A percentile compares a stretch with the other conserved stretches of the same genome.
phyloP scores from a whole-genome alignment of 345 rosid species.

The Mercurialis annua region DNA sequence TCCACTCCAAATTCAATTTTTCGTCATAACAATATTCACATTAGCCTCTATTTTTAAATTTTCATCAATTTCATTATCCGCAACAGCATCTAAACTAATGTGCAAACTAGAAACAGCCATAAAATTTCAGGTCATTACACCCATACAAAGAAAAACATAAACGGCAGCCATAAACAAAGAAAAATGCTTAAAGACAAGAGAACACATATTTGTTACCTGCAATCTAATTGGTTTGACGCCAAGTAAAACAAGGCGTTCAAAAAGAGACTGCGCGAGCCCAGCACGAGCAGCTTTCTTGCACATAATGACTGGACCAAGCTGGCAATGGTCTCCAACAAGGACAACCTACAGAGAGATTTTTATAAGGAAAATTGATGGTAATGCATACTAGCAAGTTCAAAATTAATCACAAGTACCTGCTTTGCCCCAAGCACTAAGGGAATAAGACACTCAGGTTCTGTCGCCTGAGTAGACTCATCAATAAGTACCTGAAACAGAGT shows the following conservation, averaged over 20 bases:
- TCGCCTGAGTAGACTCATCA: conserved; percentile 99
- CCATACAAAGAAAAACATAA: not conserved
- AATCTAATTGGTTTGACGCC: conserved; percentile 97
- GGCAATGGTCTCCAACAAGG: conserved; percentile 99
- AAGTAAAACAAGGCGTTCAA: conserved; percentile 95
- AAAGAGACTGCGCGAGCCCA: conserved; percentile 94
- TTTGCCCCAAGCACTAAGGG: conserved; percentile 97
- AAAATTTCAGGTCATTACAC: not conserved
- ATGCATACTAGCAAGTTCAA: not conserved
- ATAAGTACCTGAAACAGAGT: conserved; percentile 70
- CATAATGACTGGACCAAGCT: conserved; percentile 99
- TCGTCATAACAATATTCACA: not conserved
- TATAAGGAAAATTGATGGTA: conserved; percentile 11
- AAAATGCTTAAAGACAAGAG: not conserved
- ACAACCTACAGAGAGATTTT: conserved; percentile 52
- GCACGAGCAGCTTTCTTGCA: conserved; percentile 99
- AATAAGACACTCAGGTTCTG: conserved; percentile 98
- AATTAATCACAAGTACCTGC: conserved; percentile 53
- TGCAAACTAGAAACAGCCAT: not conserved
- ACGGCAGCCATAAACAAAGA: not conserved
- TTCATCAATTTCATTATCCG: not conserved
- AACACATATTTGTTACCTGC: conserved; percentile 52
- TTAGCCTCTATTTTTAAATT: not conserved
- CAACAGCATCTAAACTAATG: not conserved
- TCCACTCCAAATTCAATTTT: not conserved